Evolutionary conservation across 1,139 yeast genomes (phyloP).

Genomic region (Oligophagozyma castellii): DNA sequence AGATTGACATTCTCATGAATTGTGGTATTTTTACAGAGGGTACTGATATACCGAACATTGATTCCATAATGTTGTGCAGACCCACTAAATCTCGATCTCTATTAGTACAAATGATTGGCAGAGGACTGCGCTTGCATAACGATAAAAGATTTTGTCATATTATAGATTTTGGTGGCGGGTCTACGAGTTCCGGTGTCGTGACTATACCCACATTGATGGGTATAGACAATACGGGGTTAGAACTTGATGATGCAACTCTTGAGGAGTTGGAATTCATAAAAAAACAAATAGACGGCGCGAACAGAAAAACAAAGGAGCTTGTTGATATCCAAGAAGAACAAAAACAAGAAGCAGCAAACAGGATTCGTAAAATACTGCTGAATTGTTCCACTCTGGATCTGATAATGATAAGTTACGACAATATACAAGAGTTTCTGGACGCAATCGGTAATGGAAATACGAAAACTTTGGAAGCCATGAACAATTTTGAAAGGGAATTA

Average conservation of each 20-base stretch:
- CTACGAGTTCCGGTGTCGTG: slow-evolving; percentile 38
- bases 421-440: slow-evolving; percentile 18
- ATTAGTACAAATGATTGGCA: slow-evolving; percentile 79
- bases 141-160: slow-evolving; percentile 59
- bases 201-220: slow-evolving; percentile 51
- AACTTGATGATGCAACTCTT: slow-evolving; percentile 27
- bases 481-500: slow-evolving; percentile 6
- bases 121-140: slow-evolving; percentile 59
- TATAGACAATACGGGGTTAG: slow-evolving; percentile 25
- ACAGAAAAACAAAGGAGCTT: slow-evolving; percentile 3
- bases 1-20: slow-evolving; percentile 63
- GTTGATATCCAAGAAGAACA: slow-evolving; percentile 3
- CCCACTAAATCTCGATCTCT: slow-evolving; percentile 69
- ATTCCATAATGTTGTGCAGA: slow-evolving; percentile 62
- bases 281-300: slow-evolving; percentile 18
- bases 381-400: slow-evolving; percentile 17
- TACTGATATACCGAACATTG: slow-evolving; percentile 86
- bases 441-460: slow-evolving; percentile 3
- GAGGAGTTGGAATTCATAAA: slow-evolving; percentile 23
- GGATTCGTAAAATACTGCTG: slow-evolving; percentile 6
- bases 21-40: slow-evolving; percentile 93
- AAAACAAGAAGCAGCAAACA: slow-evolving; percentile 2
- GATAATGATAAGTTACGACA: slow-evolving; percentile 21
- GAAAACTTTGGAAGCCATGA: slow-evolving; percentile 2
- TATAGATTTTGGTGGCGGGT: slow-evolving; percentile 60